Conservation (phyloP, 1,284 basidiomycete species). For the Retiboletus flavoniger region DNA sequence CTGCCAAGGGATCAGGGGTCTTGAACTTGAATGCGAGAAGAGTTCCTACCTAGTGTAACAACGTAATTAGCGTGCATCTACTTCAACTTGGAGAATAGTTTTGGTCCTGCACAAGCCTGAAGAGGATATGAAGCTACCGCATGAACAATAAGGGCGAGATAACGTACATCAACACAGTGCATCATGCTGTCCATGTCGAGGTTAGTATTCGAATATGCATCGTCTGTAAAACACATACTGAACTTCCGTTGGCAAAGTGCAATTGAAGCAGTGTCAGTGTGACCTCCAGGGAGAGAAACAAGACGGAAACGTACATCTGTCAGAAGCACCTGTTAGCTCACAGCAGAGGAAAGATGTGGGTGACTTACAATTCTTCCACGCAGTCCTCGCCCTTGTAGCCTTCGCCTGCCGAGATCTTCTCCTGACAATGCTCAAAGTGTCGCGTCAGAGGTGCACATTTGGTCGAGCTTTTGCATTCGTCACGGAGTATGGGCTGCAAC, state of each 20-base stretch:
- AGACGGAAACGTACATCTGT: conserved; percentile 49
- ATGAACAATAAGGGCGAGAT: neutral
- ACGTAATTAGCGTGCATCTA: conserved; percentile 27
- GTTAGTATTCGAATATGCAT: conserved; percentile 10
- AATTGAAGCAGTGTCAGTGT: conserved; percentile 16
- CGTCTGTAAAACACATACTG: conserved; percentile 50
- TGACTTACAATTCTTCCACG: conserved; percentile 80
- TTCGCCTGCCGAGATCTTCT: conserved; percentile 79
- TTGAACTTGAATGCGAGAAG: neutral
- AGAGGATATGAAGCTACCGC: conserved; percentile 7
- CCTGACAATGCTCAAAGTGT: conserved; percentile 90
- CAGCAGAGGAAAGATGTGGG: conserved; percentile 19
- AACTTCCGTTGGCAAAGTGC: conserved; percentile 41
- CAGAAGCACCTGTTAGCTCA: conserved; percentile 11
- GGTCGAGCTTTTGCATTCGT: conserved; percentile 69
- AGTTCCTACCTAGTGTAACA: conserved; percentile 22
- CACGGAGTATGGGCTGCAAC: conserved; percentile 66
- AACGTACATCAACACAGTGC: conserved; percentile 84
- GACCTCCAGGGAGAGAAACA: neutral
- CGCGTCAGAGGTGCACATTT: conserved; percentile 72
- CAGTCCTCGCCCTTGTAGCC: conserved; percentile 89
- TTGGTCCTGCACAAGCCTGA: conserved; percentile 73
- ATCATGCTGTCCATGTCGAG: conserved; percentile 59
- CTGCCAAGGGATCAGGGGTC: conserved; percentile 11
- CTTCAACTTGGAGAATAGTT: conserved; percentile 71